A percentile compares a stretch with the other conserved stretches of the same genome.
Conservation (phyloP, 257 asterid species). For the Solanum rostratum region DNA sequence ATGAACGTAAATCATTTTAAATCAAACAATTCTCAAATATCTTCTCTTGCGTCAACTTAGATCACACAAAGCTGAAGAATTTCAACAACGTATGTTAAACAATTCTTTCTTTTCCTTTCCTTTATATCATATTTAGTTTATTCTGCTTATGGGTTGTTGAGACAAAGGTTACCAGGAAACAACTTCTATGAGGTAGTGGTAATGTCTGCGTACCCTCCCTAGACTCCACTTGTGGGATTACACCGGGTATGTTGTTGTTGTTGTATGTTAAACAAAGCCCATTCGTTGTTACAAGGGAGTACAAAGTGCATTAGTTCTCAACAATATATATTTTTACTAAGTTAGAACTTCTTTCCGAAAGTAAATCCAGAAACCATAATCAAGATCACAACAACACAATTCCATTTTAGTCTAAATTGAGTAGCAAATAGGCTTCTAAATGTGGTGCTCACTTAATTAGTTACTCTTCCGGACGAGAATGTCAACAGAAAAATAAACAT, state of each 20-base stretch:
- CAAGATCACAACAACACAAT: background rate
- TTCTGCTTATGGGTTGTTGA: no score
- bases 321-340: background rate
- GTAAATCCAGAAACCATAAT: background rate
- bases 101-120: no score
- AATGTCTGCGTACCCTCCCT: no score
- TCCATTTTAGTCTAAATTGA: background rate
- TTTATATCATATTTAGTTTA: no score
- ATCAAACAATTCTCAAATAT: background rate
- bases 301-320: background rate
- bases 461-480: background rate
- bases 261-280: background rate
- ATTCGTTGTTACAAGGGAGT: background rate
- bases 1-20: background rate
- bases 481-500: background rate
- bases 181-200: no score
- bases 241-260: no score
- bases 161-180: no score
- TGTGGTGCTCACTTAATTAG: background rate
- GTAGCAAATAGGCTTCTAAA: background rate
- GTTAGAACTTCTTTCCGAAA: background rate
- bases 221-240: no score
- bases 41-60: background rate
- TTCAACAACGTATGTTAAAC: background rate
- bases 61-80: background rate